phyloP scores from a whole-genome alignment of 306 rosid genomes.

The Glycyrrhiza uralensis region DNA sequence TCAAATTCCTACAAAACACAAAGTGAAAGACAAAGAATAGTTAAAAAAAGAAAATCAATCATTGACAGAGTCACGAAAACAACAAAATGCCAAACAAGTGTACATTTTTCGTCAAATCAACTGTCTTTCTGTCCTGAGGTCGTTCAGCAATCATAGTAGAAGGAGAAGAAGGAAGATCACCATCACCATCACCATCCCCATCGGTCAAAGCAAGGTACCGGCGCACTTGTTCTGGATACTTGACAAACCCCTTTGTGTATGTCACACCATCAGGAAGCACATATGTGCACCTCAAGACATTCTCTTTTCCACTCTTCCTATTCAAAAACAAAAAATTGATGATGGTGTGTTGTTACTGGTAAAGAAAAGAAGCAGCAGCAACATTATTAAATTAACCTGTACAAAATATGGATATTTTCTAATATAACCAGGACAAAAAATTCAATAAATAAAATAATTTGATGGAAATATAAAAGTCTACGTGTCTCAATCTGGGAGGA shows the following conservation, averaged over 20 bases:
- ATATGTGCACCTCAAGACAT: constrained; percentile 69
- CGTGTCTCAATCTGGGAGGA: no score
- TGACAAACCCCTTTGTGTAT: constrained; percentile 72
- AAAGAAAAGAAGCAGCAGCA: no score
- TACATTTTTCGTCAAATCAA: constrained; percentile 80
- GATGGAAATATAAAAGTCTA: no score
- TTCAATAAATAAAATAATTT: no score
- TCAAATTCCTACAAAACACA: constrained; percentile 68
- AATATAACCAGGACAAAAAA: no score
- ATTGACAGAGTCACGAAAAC: background rate
- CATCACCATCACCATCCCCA: no score
- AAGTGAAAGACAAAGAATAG: background rate
- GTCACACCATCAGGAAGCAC: constrained; percentile 91
- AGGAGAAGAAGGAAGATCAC: no score
- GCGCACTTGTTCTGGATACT: constrained; percentile 63
- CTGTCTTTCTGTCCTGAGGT: constrained; percentile 48
- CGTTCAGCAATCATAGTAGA: constrained; percentile 37
- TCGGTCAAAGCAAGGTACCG: constrained; percentile 50
- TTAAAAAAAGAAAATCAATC: no score
- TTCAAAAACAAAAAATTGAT: background rate
- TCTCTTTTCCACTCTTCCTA: constrained; percentile 67
- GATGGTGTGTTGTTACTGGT: no score
- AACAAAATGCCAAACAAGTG: background rate
- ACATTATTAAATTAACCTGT: no score
- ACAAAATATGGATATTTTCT: no score